These are phyloP conservation scores for Mortierella sp. DNA, from an alignment of 371 early-diverging fungal species.

Conservation along the genomic window DNA sequence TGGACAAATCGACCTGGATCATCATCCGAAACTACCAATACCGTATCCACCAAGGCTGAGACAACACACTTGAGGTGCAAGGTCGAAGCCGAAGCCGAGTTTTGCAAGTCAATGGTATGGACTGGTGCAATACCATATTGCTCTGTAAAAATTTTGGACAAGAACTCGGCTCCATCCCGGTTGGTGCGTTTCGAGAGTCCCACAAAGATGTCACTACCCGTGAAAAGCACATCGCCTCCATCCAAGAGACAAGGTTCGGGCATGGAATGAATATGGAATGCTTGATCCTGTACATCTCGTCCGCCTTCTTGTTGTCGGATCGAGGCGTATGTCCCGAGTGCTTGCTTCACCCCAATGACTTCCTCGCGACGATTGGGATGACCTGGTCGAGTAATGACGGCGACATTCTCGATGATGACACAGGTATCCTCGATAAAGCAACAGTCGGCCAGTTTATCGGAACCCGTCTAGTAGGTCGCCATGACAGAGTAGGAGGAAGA, in stretches of 20 bases:
- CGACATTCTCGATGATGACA: constrained; percentile 36
- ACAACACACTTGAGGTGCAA: constrained; percentile 55
- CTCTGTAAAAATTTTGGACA: constrained; percentile 18
- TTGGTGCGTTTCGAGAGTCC: constrained; percentile 55
- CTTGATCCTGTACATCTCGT: too few species aligned
- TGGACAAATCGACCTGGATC: constrained; percentile 33
- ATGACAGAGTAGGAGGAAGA: too few species aligned
- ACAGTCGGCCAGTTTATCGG: constrained; percentile 25
- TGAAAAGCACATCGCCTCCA: constrained; percentile 54
- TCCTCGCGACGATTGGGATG: constrained; percentile 47
- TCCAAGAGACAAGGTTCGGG: constrained; percentile 47
- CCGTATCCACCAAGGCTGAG: constrained; percentile 24
- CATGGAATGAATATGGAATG: constrained; percentile 23
- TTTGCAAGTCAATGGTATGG: constrained; percentile 27
- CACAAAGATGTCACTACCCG: constrained; percentile 50
- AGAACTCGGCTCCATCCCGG: constrained; percentile 37
- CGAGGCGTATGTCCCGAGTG: constrained; percentile 3
- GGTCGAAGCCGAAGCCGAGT: constrained; percentile 12
- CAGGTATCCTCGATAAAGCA: constrained; percentile 56
- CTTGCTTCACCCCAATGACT: constrained; percentile 31
- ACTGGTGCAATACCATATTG: background rate
- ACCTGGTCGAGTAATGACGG: constrained; percentile 45
- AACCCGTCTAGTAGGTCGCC: background rate
- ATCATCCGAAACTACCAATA: constrained; percentile 39
- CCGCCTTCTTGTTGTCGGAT: background rate